phyloP scores from a whole-genome alignment of 2,329 filamentous ascomycete species.

The Diaporthe sp. region DNA sequence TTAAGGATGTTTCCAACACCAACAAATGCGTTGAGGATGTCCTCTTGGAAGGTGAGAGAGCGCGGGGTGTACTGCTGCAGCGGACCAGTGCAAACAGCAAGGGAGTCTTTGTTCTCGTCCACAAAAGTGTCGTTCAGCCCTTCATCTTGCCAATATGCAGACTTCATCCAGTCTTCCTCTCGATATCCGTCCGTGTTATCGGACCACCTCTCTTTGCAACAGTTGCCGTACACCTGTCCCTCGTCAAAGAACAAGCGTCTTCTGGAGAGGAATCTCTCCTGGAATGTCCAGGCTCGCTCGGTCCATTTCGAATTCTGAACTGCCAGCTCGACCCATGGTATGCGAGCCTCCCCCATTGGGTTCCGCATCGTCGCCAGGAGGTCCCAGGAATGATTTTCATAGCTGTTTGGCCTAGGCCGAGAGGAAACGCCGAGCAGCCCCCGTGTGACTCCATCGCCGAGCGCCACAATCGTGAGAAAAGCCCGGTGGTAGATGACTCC shows the following conservation, averaged over 20 bases:
- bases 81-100: not conserved
- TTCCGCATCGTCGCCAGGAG: not conserved
- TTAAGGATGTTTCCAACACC: not conserved
- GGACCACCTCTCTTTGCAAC: not conserved
- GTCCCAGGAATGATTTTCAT: not conserved
- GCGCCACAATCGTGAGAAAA: not conserved
- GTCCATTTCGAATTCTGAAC: not conserved
- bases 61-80: not conserved
- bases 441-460: not conserved
- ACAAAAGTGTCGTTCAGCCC: not conserved
- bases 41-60: not conserved
- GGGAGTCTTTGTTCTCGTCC: not conserved
- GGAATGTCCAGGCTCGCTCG: not conserved
- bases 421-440: not conserved
- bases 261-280: not conserved
- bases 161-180: not conserved
- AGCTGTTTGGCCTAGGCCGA: not conserved
- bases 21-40: not conserved
- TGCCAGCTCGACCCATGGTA: not conserved
- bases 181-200: not conserved
- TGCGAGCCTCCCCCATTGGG: not conserved
- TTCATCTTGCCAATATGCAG: not conserved
- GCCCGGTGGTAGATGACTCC: not conserved
- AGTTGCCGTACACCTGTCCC: not conserved
- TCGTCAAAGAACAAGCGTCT: not conserved